Conservation (phyloP, 2,329 filamentous ascomycete species). For the Cladosporium sp. region DNA sequence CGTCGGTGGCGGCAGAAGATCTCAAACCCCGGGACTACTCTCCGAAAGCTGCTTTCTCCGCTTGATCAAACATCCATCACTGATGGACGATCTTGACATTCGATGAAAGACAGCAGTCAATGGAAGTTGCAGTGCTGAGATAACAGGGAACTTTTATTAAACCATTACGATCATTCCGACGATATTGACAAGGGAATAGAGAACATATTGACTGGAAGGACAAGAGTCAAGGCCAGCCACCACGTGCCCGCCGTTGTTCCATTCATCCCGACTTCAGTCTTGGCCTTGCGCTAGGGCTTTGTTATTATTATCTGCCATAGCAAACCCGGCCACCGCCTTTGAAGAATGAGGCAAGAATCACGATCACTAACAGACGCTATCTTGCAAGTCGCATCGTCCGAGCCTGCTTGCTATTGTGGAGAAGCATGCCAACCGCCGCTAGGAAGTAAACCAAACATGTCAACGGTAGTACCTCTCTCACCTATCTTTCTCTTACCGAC, state of each 20-base stretch:
- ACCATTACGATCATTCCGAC: too few relatives aligned
- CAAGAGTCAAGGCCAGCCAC: background rate
- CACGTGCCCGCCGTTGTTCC: constrained; percentile 12
- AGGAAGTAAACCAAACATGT: constrained; percentile 5
- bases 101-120: background rate
- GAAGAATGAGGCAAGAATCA: constrained; percentile 11
- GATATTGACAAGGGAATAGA: background rate
- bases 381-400: constrained; percentile 8
- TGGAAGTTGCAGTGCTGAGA: too few relatives aligned
- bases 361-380: constrained; percentile 7
- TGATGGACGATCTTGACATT: background rate
- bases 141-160: too few relatives aligned
- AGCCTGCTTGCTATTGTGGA: constrained; percentile 6
- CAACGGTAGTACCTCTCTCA: constrained; percentile 7
- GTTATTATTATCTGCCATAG: constrained; percentile 9
- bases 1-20: constrained; percentile 9
- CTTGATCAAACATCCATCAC: background rate
- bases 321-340: constrained; percentile 6
- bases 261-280: constrained; percentile 7
- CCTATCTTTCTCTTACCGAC: background rate
- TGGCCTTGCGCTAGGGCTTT: constrained; percentile 8
- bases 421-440: constrained; percentile 7
- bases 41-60: background rate
- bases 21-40: background rate
- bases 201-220: background rate